Percentiles rank a stretch among this genome's conserved stretches.
phyloP scores from a whole-genome alignment of 2,329 filamentous ascomycete genomes.

The Epicoccum sorghinum region DNA sequence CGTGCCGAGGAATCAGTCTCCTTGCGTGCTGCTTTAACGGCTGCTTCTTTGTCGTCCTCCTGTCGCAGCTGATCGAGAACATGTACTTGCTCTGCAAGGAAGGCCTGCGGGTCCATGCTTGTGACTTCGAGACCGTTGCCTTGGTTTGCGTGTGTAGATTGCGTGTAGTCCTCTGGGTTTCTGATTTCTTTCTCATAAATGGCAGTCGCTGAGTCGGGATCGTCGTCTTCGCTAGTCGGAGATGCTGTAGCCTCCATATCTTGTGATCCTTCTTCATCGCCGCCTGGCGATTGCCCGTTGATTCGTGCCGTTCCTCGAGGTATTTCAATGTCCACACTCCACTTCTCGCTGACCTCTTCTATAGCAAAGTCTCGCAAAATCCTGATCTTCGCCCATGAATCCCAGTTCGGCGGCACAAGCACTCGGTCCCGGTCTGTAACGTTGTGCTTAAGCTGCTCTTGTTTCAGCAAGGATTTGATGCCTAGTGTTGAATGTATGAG shows the following conservation, averaged over 20 bases:
- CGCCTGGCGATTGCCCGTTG: slow-evolving; percentile 14
- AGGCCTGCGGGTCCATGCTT: slow-evolving; percentile 77
- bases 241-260: slow-evolving; percentile 16
- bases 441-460: slow-evolving; percentile 63
- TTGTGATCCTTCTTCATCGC: background rate
- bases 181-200: slow-evolving; percentile 81
- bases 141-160: slow-evolving; percentile 51
- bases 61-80: slow-evolving; percentile 70
- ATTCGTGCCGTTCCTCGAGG: slow-evolving; percentile 36
- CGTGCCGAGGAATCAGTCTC: slow-evolving; percentile 38
- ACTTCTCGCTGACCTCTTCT: slow-evolving; percentile 81
- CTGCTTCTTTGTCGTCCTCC: slow-evolving; percentile 64
- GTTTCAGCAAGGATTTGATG: slow-evolving; percentile 77
- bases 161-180: slow-evolving; percentile 65
- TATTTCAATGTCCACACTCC: slow-evolving; percentile 79
- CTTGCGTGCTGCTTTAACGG: slow-evolving; percentile 47
- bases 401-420: slow-evolving; percentile 94
- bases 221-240: slow-evolving; percentile 13
- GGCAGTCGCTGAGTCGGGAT: slow-evolving; percentile 64
- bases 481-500: slow-evolving; percentile 85
- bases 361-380: slow-evolving; percentile 91
- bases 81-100: slow-evolving; percentile 76
- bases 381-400: slow-evolving; percentile 96
- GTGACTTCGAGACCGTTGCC: slow-evolving; percentile 63
- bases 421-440: slow-evolving; percentile 95